Base-by-base conservation (phyloP, 768 basidiomycete species). In the Boletus rubropictus region DNA sequence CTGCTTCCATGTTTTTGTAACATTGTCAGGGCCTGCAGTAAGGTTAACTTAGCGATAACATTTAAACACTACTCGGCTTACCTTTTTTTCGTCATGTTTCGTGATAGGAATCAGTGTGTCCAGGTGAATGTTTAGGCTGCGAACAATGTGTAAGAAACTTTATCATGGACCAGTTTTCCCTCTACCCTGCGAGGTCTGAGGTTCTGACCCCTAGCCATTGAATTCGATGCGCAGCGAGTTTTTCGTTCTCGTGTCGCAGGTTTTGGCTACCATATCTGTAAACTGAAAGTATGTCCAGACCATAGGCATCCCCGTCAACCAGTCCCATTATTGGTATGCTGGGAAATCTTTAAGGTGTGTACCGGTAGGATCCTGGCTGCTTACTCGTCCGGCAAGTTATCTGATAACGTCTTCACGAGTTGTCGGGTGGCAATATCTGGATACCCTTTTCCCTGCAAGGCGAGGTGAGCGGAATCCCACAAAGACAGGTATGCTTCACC, bases 351-450 rank as follows among this genome's bases (percentile, higher is more conserved):
- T 34, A 48, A 45, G 41, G 7, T 42, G 32, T 18, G 7, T 21
- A 25, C 6, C 25, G 37, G 29, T n/a, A n/a, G 7, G 34, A 27
- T 33, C 7, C 10, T 18, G 17, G n/a, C 5, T 20, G 5, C 69
- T 54, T 61, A 89, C 91, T 67, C 68, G 34, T 64, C 37, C 3
- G 85, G 84, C 17, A 91, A 74, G 28, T 77, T 76, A 32, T 82
- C 75, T 1, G 85, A 76, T 3, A 98, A 72, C 0, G 76, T 79
- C 48, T 81, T 81, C 37, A 94, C 78, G 7, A 98, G 74, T 53
- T 94, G 83, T 7, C 92, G 77, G 1, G 96, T 95, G 3, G 92
- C 86, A 4, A 96, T 67, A 61, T 99, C 96, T 0, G 96, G 96
- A 66, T 95, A 98, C 3, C 96, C 96, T 63, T 96, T 98, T 0